A percentile compares a stretch with the other conserved stretches of the same genome.
Evolutionary conservation across 768 basidiomycete species (phyloP).

Genomic region (Tricholoma hemisulphureum): DNA sequence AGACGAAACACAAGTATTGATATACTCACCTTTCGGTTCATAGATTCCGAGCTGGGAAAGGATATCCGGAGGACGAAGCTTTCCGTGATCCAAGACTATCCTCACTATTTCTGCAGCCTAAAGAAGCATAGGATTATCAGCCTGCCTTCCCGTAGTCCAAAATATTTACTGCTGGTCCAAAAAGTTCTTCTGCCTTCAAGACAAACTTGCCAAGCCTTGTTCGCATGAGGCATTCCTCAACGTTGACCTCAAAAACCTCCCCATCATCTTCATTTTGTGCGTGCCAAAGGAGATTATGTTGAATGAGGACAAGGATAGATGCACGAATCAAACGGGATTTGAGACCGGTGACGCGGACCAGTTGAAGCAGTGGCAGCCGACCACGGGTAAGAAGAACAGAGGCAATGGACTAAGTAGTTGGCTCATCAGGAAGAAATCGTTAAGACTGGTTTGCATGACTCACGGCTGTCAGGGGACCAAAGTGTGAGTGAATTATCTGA

Average conservation of each 20-base stretch:
- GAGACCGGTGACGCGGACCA: constrained; percentile 67
- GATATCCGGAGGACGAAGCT: constrained; percentile 75
- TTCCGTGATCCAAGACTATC: constrained; percentile 80
- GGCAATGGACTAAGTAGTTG: constrained; percentile 48
- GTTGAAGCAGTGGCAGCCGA: constrained; percentile 67
- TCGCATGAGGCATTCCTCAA: constrained; percentile 78
- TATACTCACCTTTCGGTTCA: constrained; percentile 56
- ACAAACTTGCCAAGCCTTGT: constrained; percentile 83
- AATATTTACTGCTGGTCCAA: constrained; percentile 40
- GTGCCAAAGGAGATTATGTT: constrained; percentile 93
- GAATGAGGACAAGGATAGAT: constrained; percentile 74
- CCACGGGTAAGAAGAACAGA: constrained; percentile 76
- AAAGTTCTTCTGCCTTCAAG: constrained; percentile 66
- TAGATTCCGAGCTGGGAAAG: constrained; percentile 46
- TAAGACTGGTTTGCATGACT: constrained; percentile 22
- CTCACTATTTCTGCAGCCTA: constrained; percentile 79
- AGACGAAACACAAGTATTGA: not conserved
- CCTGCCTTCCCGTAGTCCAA: not conserved
- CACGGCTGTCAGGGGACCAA: constrained; percentile 63
- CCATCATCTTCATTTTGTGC: constrained; percentile 67
- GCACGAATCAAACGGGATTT: constrained; percentile 69
- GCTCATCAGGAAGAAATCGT: not conserved
- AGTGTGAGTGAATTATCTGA: constrained; percentile 57
- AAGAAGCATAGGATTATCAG: not conserved
- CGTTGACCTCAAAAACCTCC: constrained; percentile 79